Base-by-base conservation (phyloP, 495 filamentous ascomycete genomes). In the Podospora appendiculata region DNA sequence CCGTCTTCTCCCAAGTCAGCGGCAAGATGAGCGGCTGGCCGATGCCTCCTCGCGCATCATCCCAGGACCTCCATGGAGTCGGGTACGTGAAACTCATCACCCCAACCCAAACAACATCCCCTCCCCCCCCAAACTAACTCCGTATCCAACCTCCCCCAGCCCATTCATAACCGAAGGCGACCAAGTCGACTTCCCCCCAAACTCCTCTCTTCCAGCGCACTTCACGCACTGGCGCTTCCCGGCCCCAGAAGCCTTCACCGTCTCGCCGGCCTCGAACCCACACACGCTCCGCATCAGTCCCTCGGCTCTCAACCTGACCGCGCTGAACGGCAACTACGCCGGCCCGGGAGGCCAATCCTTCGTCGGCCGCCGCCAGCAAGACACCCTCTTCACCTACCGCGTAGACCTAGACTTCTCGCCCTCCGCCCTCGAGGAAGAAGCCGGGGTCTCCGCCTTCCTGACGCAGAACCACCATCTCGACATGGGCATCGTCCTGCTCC, bases 391-490 rank as follows among this genome's bases (percentile, higher is more conserved):
- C 48, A 70, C 65, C 8, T 79, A 63, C 54, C 65, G 56, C 41
- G 67, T 74, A n/a, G 56, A 68, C 52, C 38, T 79, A 7, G 60
- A 65, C 14, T 79, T 74, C 52, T 33, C 59, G 0, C 76, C 74
- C 0, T 56, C 52, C 2, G 46, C 40, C 1, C 5, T 52, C 8
- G 70, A 66, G 46, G 62, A 74, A 41, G 72, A 76, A 48, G 68
- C 66, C 32, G 73, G 73, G 9, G 61, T 76, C 8, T 67, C 70
- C 0, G 63, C 69, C 4, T 81, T 81, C 54, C 58, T 77, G 16
- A 75, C 69, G 13, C 76, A 81, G 56, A 77, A 74, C 55, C 75
- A 79, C 50, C 78, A 79, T 47, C 53, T 78, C 9, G 74, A 79
- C 41, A 49, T 80, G 11, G 74, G 76, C n/a, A 52, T 79, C 17